Base-by-base conservation (phyloP, 768 basidiomycete species). In the Podaxis sp. region DNA sequence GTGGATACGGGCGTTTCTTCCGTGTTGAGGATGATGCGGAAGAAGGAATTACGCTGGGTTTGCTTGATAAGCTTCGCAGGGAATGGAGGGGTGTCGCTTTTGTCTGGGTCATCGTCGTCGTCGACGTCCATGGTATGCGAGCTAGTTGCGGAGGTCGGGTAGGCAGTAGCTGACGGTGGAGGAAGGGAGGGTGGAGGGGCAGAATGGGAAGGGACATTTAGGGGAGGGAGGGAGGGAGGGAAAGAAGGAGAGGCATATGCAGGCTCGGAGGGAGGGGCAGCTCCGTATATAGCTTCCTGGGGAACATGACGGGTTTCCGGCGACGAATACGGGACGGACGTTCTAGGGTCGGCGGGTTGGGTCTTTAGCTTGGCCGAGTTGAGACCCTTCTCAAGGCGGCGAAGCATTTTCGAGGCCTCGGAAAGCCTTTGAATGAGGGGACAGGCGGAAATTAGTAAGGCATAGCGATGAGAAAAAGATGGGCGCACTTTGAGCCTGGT, bases 351-450 rank as follows among this genome's bases (percentile, higher is more conserved):
- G 32, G 73, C 63, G 13, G 77, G 71, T 48, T 83, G 78, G 18
- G 87, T 86, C 73, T 91, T 91, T 72, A 86, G 79, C 71, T 91
- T 91, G 37, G 89, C 88, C 38, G 76, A 84, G 71, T 86, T 89
- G 63, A 91, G 81, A 57, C 88, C 89, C 70, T 92, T 93, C 76
- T 93, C 92, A 46, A 94, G 79, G 51, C 90, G 85, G 55, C 91
- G 85, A 55, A 93, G 85, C 89, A 92, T 90, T 71, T 93, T 93
- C 40, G 92, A 93, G 50, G 90, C 90, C 70, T 93, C 92, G 38
- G 91, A 93, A 46, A 94, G 77, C 72, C 91, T 93, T 21, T 14
- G 55, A 35, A 57, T 47, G 47, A 50, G 16, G 42, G 51, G 55
- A 25, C 51, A 40, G 48, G 65, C 50, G 62, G 55, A 48, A 48